Base-by-base conservation (phyloP, 1,139 yeast genomes). In the Hansenula lynferdii region DNA sequence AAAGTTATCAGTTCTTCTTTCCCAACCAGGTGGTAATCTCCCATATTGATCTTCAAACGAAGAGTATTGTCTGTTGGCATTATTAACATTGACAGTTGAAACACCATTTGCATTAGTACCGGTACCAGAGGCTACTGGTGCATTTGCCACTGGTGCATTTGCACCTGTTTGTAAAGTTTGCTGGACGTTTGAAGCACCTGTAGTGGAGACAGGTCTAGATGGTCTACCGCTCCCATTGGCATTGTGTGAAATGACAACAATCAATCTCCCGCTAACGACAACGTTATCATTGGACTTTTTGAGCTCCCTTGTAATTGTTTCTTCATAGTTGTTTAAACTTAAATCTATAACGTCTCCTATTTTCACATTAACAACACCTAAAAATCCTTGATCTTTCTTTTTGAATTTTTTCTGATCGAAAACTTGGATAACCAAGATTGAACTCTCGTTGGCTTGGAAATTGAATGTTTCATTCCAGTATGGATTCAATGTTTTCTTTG, bases 11-110 rank as follows among this genome's bases (percentile, higher is more conserved):
- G 97, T 90, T 62, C 97, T 79, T 53, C 98, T 80, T 64, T 92
- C 99, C 98, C 98, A 92, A 4, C 99, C 99, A 5, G 97, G 86
- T 6, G 98, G 99, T 50, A 92, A 71, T 55, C 97, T 75, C 35
- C 99, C 99, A 54, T 81, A 79, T 59, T 92, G 97, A 64, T 92
- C 99, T 63, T 92, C 98, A 60, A 92, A 92, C 2, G 97, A 86
- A 2, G 95, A 85, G 53, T 80, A 83, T 51, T 82, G 92, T 57
- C 87, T 74, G 51, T 64, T 65, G 15, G 54, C 37, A 36, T 43
- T 42, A 10, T 50, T 36, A 25, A 44, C 34, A 19, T 50, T 23
- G 11, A 41, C 36, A 19, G 41, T 19, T 48, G 61, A 35, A 45
- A 60, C 18, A 10, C 44, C 33, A 20, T 48, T 41, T 20, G 54